These are phyloP conservation scores for Onygenales sp. DNA, from an alignment of 2,329 filamentous ascomycete species.

Conservation along the genomic window DNA sequence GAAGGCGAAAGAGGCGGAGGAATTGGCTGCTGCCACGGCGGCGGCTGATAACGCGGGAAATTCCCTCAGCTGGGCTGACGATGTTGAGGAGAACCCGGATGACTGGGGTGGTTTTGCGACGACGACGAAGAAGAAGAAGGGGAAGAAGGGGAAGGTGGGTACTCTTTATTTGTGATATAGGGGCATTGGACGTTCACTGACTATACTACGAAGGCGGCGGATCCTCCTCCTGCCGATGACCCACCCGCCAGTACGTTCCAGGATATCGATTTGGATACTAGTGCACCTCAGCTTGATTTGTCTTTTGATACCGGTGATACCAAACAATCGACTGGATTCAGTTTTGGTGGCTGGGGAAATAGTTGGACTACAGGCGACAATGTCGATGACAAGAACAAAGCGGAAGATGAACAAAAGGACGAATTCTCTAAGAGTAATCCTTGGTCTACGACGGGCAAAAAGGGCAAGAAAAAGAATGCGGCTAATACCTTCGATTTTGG, in stretches of 20 bases:
- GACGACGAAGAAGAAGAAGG: slow-evolving; percentile 49
- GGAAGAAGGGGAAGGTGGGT: slow-evolving; percentile 34
- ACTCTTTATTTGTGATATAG: neutral
- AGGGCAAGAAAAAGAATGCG: slow-evolving; percentile 25
- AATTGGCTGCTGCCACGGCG: slow-evolving; percentile 11
- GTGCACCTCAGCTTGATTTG: slow-evolving; percentile 48
- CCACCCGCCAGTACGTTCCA: slow-evolving; percentile 48
- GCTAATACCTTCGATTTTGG: slow-evolving; percentile 34
- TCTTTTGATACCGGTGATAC: slow-evolving; percentile 41
- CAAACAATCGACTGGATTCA: slow-evolving; percentile 27
- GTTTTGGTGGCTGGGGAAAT: slow-evolving; percentile 52
- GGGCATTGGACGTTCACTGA: neutral
- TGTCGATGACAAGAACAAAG: slow-evolving; percentile 21
- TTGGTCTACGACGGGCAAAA: slow-evolving; percentile 29
- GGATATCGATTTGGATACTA: slow-evolving; percentile 58
- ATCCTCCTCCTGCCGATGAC: slow-evolving; percentile 25
- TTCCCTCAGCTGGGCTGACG: slow-evolving; percentile 38
- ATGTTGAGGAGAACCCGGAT: slow-evolving; percentile 28
- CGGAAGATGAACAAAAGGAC: slow-evolving; percentile 16
- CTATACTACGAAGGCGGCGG: slow-evolving; percentile 16
- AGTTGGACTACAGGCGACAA: slow-evolving; percentile 47
- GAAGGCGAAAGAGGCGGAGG: slow-evolving; percentile 1
- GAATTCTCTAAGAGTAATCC: slow-evolving; percentile 24
- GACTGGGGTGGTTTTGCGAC: slow-evolving; percentile 45
- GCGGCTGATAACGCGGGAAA: slow-evolving; percentile 21